Evolutionary conservation across 1,139 yeast genomes (phyloP).

Genomic region (Diutina ranongensis): DNA sequence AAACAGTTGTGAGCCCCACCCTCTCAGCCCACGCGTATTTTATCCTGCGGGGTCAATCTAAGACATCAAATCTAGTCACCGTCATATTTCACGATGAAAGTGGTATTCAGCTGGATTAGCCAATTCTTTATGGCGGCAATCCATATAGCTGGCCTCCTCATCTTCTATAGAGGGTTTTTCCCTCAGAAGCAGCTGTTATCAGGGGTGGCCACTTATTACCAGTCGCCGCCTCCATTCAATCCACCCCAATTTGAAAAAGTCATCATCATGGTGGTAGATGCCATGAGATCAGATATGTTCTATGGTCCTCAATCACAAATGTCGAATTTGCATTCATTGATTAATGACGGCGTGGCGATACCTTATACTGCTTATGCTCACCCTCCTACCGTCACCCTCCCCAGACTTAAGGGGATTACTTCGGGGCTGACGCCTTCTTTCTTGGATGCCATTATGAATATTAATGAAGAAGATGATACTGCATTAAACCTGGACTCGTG

Average conservation of each 20-base stretch:
- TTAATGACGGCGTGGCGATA: conserved; percentile 59
- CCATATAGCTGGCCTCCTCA: conserved; percentile 38
- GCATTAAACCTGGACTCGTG: conserved; percentile 62
- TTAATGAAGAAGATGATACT: conserved; percentile 72
- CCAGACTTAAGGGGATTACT: conserved; percentile 67
- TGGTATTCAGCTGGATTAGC: background rate
- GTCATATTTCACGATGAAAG: too few relatives aligned
- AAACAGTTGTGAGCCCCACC: too few relatives aligned
- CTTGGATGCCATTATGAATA: conserved; percentile 79
- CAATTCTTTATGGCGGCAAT: background rate
- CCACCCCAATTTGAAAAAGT: conserved; percentile 52
- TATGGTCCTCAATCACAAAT: conserved; percentile 48
- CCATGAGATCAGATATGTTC: conserved; percentile 77
- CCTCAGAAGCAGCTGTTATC: conserved; percentile 70
- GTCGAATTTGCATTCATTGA: conserved; percentile 50
- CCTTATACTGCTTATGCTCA: conserved; percentile 88
- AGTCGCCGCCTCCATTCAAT: conserved; percentile 10
- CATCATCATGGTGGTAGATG: conserved; percentile 83
- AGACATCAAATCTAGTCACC: too few relatives aligned
- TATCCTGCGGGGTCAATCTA: too few relatives aligned
- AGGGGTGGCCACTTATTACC: conserved; percentile 33
- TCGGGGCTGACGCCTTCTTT: conserved; percentile 77
- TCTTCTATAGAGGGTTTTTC: conserved; percentile 76
- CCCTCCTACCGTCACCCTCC: conserved; percentile 79
- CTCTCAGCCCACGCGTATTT: too few relatives aligned